These are phyloP conservation scores for Lasiodiplodia theobromae DNA, from an alignment of 2,329 filamentous ascomycete species.

Conservation along the genomic window DNA sequence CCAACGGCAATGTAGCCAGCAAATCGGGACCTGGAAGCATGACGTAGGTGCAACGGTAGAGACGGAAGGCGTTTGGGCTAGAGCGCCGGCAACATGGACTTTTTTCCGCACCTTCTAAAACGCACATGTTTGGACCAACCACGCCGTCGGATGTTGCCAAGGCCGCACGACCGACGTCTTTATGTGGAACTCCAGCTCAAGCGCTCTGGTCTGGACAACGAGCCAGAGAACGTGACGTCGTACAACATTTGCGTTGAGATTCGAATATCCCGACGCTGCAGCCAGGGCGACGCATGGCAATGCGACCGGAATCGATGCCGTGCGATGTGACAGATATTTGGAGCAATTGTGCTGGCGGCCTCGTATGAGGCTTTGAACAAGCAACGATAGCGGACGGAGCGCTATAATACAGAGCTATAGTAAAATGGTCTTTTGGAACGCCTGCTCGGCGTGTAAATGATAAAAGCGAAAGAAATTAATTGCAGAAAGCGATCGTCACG, in stretches of 20 bases:
- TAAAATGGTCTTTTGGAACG: background rate
- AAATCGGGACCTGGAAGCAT: slow-evolving; percentile 1
- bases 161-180: background rate
- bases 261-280: background rate
- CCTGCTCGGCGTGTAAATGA: background rate
- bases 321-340: background rate
- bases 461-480: background rate
- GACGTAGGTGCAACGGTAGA: slow-evolving; percentile 15
- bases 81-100: slow-evolving; percentile 9
- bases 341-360: background rate
- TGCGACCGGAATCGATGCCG: background rate
- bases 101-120: slow-evolving; percentile 12
- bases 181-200: background rate
- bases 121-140: slow-evolving; percentile 22
- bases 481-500: background rate
- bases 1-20: background rate
- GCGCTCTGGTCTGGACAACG: background rate
- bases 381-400: background rate
- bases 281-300: background rate
- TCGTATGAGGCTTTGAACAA: background rate
- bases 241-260: slow-evolving; percentile 8
- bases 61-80: slow-evolving; percentile 22
- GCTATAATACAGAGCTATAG: too few species aligned
- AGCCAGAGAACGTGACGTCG: background rate
- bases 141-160: slow-evolving; percentile 1